These are phyloP conservation scores for Selenicereus undatus DNA, from an alignment of 148 eudicot species.

Conservation along the genomic window DNA sequence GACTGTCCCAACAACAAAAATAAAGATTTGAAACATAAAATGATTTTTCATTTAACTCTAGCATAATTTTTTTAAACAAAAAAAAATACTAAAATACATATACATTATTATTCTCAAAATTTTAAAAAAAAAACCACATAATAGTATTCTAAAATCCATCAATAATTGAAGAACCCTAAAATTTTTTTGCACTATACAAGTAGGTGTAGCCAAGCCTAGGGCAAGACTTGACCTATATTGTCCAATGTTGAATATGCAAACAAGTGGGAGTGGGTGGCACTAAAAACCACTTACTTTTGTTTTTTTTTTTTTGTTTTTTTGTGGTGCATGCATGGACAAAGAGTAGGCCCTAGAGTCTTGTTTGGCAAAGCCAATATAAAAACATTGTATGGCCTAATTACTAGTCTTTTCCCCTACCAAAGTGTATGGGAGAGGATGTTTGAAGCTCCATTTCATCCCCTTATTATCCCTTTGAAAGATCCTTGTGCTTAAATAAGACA, in stretches of 20 bases:
- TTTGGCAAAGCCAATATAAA: neutral
- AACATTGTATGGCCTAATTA: neutral
- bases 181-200: neutral
- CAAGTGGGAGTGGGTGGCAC: neutral
- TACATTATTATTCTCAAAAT: no score
- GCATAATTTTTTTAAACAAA: no score
- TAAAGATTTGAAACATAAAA: no score
- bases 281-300: no score
- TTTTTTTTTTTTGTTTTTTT: no score
- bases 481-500: slow-evolving; percentile 1
- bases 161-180: neutral
- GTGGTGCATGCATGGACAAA: no score
- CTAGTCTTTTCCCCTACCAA: neutral
- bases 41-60: no score
- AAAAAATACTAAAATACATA: no score
- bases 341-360: neutral
- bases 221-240: neutral
- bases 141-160: neutral
- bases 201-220: neutral
- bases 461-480: neutral
- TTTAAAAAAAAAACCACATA: neutral
- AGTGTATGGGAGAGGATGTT: neutral
- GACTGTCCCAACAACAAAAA: no score
- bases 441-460: neutral
- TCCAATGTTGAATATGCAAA: neutral